Evolutionary conservation across 306 rosid species (phyloP).

Genomic region (Echinosophora koreensis): DNA sequence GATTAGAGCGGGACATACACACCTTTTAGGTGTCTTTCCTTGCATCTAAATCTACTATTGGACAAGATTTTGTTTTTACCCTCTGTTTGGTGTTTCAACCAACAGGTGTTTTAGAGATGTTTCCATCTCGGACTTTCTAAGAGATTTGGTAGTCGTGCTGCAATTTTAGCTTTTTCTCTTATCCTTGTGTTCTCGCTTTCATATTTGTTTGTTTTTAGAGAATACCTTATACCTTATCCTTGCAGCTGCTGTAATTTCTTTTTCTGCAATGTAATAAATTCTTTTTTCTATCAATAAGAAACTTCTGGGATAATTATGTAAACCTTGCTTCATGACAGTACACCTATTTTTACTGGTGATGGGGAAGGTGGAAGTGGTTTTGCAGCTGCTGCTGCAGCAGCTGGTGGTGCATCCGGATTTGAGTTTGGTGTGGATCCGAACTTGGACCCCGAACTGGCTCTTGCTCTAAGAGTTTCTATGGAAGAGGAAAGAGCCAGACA

Average conservation of each 20-base stretch:
- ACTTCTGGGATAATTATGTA: slow-evolving; percentile 16
- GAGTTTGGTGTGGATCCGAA: slow-evolving; percentile 99
- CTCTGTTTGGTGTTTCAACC: slow-evolving; percentile 9
- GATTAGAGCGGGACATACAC: not conserved
- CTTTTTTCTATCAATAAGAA: not conserved
- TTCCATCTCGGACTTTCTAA: slow-evolving; percentile 1
- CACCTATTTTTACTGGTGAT: slow-evolving; percentile 97
- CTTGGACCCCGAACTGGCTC: slow-evolving; percentile 98
- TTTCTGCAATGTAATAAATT: slow-evolving; percentile 21
- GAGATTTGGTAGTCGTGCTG: slow-evolving; percentile 8
- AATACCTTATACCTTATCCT: slow-evolving; percentile 6
- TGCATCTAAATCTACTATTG: slow-evolving; percentile 17
- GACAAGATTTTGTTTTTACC: not conserved
- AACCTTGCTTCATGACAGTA: slow-evolving; percentile 59
- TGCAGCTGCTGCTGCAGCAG: slow-evolving; percentile 93
- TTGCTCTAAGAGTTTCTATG: slow-evolving; percentile 99
- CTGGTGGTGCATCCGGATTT: slow-evolving; percentile 90
- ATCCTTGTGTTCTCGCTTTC: not conserved
- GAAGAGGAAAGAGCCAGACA: slow-evolving; percentile 99
- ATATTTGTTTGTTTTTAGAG: slow-evolving; percentile 4
- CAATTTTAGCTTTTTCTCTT: slow-evolving; percentile 3
- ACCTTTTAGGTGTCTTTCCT: slow-evolving; percentile 2
- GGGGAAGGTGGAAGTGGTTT: slow-evolving; percentile 98
- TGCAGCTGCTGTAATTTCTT: slow-evolving; percentile 4
- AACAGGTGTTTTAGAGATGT: not conserved